These are phyloP conservation scores for Cucurbita moschata DNA, from an alignment of 306 rosid genomes.

Conservation along the genomic window DNA sequence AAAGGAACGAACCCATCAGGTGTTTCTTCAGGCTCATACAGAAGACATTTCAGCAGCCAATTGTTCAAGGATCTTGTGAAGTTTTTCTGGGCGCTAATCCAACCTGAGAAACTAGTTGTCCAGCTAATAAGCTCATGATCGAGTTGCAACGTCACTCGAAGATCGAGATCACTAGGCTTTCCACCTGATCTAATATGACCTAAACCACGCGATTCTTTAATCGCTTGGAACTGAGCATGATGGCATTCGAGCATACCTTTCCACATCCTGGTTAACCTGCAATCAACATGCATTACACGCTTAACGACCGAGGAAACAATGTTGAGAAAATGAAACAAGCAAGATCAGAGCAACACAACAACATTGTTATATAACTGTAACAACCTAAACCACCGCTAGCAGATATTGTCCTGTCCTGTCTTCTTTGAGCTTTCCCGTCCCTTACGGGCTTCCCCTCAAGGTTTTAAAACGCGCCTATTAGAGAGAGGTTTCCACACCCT, in stretches of 20 bases:
- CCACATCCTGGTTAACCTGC: slow-evolving; percentile 90
- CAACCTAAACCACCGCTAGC: too few species aligned
- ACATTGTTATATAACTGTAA: not conserved
- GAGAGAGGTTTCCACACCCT: too few species aligned
- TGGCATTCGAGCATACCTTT: slow-evolving; percentile 92
- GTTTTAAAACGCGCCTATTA: too few species aligned
- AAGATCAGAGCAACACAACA: not conserved
- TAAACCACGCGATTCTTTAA: slow-evolving; percentile 73
- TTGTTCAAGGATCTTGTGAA: slow-evolving; percentile 70
- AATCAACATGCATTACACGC: not conserved
- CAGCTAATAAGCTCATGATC: slow-evolving; percentile 79
- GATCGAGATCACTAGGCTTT: slow-evolving; percentile 50
- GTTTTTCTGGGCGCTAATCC: slow-evolving; percentile 80
- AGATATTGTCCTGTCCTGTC: too few species aligned
- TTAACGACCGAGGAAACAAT: not conserved
- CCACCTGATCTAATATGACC: slow-evolving; percentile 58
- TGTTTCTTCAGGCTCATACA: slow-evolving; percentile 82
- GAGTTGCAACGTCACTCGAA: slow-evolving; percentile 47
- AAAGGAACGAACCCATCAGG: slow-evolving; percentile 79
- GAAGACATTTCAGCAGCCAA: slow-evolving; percentile 81
- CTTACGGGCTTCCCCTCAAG: too few species aligned
- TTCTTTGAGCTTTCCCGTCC: too few species aligned
- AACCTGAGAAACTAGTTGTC: slow-evolving; percentile 66
- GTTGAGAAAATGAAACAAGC: not conserved
- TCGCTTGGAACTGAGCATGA: slow-evolving; percentile 54